Base-by-base conservation (phyloP, 306 rosid genomes). In the Prunus davidiana region DNA sequence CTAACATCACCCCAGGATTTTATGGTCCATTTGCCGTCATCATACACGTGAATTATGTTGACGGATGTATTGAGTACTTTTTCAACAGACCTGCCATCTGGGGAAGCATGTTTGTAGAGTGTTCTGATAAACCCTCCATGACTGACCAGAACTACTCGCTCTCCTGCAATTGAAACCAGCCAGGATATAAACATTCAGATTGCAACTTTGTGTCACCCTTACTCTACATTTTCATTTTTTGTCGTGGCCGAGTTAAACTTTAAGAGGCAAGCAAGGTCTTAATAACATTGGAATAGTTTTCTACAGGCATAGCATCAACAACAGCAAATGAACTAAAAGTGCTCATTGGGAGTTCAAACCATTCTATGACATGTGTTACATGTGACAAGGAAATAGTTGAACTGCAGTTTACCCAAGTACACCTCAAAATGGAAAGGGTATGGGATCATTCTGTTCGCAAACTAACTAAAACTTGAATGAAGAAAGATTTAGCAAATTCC, bases 61-160 rank as follows among this genome's bases (percentile, higher is more conserved):
- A 95, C 78, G 12, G 89, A 84, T 67, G 98, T 82, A 79, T 95
- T 95, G 74, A 62, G 85, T 58, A 95, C 71, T 83, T 90, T 90
- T 80, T 87, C 89, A 28, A 22, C 68, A 62, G 82, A 63, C 64
- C 65, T 77, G 34, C 73, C 82, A 18, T 74, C 78, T 28, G 89
- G 90, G 73, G 87, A 83, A 61, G 96, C 91, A 72, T 88, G 69
- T 62, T 63, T 76, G 78, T 82, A 73, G 46, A 95, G 84, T 20
- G 90, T 19, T 80, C 97, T 81, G 73, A 95, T 88, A 61, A 86
- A 84, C 77, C 92, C 97, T 0, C 97, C 97, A 74, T 95, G 97
- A 78, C 88, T 81, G 68, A 90, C 97, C 74, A 86, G 84, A 0
- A 86, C 81, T 50, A 92, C 87, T 79, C 89, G 87, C 77, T 92